Evolutionary conservation across 2,329 filamentous ascomycete genomes (phyloP).

Genomic region (Nemania bipapillata): DNA sequence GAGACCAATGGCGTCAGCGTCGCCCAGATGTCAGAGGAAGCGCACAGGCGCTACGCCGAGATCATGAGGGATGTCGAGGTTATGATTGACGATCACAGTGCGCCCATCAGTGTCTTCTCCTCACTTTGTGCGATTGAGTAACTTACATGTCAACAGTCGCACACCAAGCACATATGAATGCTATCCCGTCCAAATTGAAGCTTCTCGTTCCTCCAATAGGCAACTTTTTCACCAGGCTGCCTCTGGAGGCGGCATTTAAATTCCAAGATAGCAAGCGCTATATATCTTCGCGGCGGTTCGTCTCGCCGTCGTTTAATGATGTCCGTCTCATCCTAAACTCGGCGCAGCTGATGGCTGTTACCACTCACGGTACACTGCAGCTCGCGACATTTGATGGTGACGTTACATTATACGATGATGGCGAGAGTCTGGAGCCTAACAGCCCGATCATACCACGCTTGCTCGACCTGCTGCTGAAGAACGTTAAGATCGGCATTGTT

Average conservation of each 20-base stretch:
- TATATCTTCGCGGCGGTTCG: constrained; percentile 91
- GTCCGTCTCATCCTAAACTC: constrained; percentile 93
- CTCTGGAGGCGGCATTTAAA: constrained; percentile 88
- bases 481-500: constrained; percentile 91
- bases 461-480: constrained; percentile 76
- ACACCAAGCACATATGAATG: constrained; percentile 72
- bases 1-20: constrained; percentile 74
- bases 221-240: constrained; percentile 90
- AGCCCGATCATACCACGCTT: constrained; percentile 80
- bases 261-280: constrained; percentile 86
- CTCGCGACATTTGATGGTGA: constrained; percentile 97
- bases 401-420: constrained; percentile 94
- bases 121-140: constrained; percentile 18
- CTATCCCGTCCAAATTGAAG: constrained; percentile 86
- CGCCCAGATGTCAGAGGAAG: constrained; percentile 78
- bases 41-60: constrained; percentile 89
- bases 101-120: constrained; percentile 41
- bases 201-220: constrained; percentile 90
- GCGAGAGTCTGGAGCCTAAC: constrained; percentile 76
- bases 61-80: constrained; percentile 94
- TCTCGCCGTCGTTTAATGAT: constrained; percentile 97
- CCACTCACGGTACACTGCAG: constrained; percentile 75
- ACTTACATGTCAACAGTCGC: constrained; percentile 63
- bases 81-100: constrained; percentile 92
- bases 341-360: constrained; percentile 92